These are phyloP conservation scores for Curvularia spicifera DNA, from an alignment of 2,329 filamentous ascomycete genomes.

Conservation along the genomic window DNA sequence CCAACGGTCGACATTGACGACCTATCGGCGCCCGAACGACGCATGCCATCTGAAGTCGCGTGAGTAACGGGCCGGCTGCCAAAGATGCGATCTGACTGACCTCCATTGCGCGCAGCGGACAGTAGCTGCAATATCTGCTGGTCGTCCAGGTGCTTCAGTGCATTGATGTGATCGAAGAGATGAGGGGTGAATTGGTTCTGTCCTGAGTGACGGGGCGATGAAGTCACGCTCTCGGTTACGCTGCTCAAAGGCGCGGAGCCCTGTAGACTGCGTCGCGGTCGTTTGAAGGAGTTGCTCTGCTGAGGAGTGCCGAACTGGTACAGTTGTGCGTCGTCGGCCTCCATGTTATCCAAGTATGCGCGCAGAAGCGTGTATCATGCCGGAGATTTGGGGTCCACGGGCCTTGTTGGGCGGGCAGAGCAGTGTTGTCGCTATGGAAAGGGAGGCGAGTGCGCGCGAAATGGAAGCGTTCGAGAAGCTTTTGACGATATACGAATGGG, in stretches of 20 bases:
- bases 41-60: conserved; percentile 43
- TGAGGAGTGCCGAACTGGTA: conserved; percentile 47
- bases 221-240: conserved; percentile 46
- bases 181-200: conserved; percentile 45
- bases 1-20: conserved; percentile 48
- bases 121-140: conserved; percentile 48
- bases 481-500: conserved; percentile 42
- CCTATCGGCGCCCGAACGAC: conserved; percentile 41
- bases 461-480: conserved; percentile 47
- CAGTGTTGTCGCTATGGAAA: conserved; percentile 35
- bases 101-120: conserved; percentile 48
- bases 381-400: conserved; percentile 42
- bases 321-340: conserved; percentile 48
- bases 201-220: conserved; percentile 45
- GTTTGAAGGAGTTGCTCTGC: conserved; percentile 46
- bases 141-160: conserved; percentile 50
- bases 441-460: conserved; percentile 34
- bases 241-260: conserved; percentile 46
- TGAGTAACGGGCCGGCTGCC: conserved; percentile 29
- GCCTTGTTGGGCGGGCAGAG: conserved; percentile 38
- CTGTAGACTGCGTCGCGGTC: conserved; percentile 48
- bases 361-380: conserved; percentile 44
- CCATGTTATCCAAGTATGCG: conserved; percentile 46
- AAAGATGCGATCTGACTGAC: conserved; percentile 32
- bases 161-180: conserved; percentile 50